Evolutionary conservation across 257 asterid species (phyloP).

Genomic region (Capsicum baccatum): DNA sequence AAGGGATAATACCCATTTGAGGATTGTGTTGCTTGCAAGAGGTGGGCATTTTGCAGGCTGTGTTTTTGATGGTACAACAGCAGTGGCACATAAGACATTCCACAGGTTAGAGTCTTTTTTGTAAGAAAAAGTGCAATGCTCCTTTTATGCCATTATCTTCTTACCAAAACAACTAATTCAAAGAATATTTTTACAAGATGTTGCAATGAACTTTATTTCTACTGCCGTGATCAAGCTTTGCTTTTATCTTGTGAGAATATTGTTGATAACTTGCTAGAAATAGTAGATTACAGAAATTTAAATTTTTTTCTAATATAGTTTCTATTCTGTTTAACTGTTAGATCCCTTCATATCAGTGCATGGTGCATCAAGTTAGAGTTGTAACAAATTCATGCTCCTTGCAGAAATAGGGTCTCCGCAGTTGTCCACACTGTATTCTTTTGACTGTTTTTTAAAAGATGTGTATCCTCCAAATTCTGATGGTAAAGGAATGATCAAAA

Average conservation of each 20-base stretch:
- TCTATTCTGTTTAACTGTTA: background rate
- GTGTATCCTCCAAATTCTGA: background rate
- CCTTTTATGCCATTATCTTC: background rate
- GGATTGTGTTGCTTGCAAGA: slow-evolving; percentile 85
- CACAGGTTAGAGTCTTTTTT: slow-evolving; percentile 73
- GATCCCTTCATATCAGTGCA: background rate
- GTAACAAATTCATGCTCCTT: background rate
- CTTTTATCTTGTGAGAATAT: background rate
- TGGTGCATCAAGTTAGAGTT: background rate
- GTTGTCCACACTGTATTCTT: background rate
- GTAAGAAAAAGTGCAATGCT: background rate
- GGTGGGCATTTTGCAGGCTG: slow-evolving; percentile 99
- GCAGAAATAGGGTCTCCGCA: background rate
- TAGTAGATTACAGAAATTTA: background rate
- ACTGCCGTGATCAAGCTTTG: background rate
- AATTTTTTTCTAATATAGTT: background rate
- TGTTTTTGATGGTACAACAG: slow-evolving; percentile 85
- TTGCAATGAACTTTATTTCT: slow-evolving; percentile 5
- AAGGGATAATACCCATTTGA: slow-evolving; percentile 63
- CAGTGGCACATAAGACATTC: slow-evolving; percentile 87
- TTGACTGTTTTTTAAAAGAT: background rate
- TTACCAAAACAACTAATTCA: background rate
- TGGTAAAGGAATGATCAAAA: background rate
- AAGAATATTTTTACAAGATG: background rate
- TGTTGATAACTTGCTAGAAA: background rate